A percentile compares a stretch with the other conserved stretches of the same genome.
These are phyloP conservation scores for Eurotiales sp. DNA, from an alignment of 2,329 filamentous ascomycete species.

Conservation along the genomic window DNA sequence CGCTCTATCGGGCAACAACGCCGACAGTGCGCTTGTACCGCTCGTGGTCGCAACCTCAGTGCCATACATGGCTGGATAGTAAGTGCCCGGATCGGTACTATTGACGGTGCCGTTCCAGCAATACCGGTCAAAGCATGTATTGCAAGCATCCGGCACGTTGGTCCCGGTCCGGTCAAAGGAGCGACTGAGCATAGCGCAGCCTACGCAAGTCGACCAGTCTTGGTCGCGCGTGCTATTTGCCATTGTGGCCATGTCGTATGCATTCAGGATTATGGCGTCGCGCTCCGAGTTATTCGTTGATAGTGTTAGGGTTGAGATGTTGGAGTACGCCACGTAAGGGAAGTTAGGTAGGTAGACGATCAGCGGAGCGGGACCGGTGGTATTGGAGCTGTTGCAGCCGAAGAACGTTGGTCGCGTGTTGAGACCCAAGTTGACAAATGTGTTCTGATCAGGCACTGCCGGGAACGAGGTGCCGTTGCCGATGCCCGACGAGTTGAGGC, in stretches of 20 bases:
- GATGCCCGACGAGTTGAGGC: constrained; percentile 51
- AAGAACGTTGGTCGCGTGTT: constrained; percentile 77
- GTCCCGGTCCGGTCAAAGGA: constrained; percentile 70
- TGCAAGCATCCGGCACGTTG: constrained; percentile 66
- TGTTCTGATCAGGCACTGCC: constrained; percentile 67
- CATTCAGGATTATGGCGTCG: constrained; percentile 79
- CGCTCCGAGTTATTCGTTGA: constrained; percentile 63
- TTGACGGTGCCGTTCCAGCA: constrained; percentile 85
- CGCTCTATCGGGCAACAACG: not conserved
- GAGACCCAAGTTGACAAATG: constrained; percentile 72
- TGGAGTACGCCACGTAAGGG: constrained; percentile 72
- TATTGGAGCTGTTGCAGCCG: constrained; percentile 66
- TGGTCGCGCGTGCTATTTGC: constrained; percentile 72
- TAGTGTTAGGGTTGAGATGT: constrained; percentile 73
- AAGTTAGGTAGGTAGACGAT: constrained; percentile 86
- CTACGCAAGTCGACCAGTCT: constrained; percentile 79
- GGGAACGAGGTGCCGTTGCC: constrained; percentile 70
- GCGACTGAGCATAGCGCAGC: constrained; percentile 77
- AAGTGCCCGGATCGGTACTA: constrained; percentile 34
- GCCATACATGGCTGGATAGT: constrained; percentile 36
- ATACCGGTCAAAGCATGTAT: constrained; percentile 71
- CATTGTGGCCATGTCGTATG: constrained; percentile 77
- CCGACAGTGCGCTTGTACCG: no score
- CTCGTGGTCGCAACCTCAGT: not conserved
- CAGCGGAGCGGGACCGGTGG: constrained; percentile 58